Percentiles rank a stretch among this genome's conserved stretches.
phyloP scores from a whole-genome alignment of 2,329 filamentous ascomycete genomes.

The Chaetoscypha palmicola region DNA sequence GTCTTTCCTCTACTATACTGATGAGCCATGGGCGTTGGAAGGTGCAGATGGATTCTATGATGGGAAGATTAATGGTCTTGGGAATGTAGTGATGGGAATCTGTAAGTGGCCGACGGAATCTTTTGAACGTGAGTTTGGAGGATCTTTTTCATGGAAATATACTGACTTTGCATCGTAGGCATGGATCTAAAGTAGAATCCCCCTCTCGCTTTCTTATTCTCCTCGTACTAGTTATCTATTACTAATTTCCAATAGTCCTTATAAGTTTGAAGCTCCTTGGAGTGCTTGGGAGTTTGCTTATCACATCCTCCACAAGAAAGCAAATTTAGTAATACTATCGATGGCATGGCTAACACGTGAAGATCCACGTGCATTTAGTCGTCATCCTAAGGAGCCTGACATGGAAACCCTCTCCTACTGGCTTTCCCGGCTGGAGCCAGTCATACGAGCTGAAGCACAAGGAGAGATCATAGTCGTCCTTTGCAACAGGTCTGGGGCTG shows the following conservation, averaged over 20 bases:
- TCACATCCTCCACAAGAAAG: slow-evolving; percentile 48
- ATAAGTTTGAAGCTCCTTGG: slow-evolving; percentile 45
- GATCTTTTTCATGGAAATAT: too few relatives aligned
- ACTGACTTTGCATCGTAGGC: too few relatives aligned
- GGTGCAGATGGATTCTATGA: slow-evolving; percentile 44
- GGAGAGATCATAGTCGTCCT: slow-evolving; percentile 65
- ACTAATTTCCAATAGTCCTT: too few relatives aligned
- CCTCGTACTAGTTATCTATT: too few relatives aligned
- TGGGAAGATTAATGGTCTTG: slow-evolving; percentile 40
- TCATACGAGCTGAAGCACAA: slow-evolving; percentile 44
- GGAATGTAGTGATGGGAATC: slow-evolving; percentile 50
- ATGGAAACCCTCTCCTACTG: slow-evolving; percentile 66
- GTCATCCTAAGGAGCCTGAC: slow-evolving; percentile 52
- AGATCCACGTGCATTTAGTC: slow-evolving; percentile 41
- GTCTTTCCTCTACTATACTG: slow-evolving; percentile 49
- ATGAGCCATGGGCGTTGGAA: slow-evolving; percentile 56
- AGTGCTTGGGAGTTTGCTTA: slow-evolving; percentile 39
- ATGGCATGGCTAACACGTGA: slow-evolving; percentile 73
- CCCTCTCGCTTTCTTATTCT: too few relatives aligned
- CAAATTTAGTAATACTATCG: slow-evolving; percentile 59
- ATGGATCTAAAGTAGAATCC: too few relatives aligned
- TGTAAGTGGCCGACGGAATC: slow-evolving; percentile 57
- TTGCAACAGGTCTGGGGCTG: slow-evolving; percentile 62
- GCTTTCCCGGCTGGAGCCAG: slow-evolving; percentile 62
- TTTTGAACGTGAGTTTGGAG: too few relatives aligned